Base-by-base conservation (phyloP, 2,329 filamentous ascomycete genomes). In the Colletotrichum lupini region DNA sequence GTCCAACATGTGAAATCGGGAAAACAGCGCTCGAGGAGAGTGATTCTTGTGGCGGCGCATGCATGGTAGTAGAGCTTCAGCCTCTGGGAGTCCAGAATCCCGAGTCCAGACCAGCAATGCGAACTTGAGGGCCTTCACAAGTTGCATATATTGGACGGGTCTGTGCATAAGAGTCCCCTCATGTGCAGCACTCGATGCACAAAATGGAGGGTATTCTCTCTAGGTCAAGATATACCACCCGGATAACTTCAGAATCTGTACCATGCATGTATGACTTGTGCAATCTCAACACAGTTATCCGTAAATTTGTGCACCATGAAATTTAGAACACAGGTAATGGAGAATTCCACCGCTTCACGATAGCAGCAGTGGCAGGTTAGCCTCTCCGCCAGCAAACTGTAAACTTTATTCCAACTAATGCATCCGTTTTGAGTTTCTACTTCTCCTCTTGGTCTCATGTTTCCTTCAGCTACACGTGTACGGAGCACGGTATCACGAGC, bases 1-100 rank as follows among this genome's bases (percentile, higher is more conserved):
- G 22, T 30, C n/a, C n/a, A 26, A 24, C 32, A 11, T 61, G 52
- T 58, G 69, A 68, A 55, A 59, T n/a, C 67, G 35, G 16, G 55
- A 49, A 19, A 49, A 49, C 9, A 19, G 42, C 16, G 16, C 56
- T 2, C 32, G 35, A 58, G 24, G 11, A 28, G 24, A 28, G 30
- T 19, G 11, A n/a, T 8, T 14, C 9, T 35, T 52, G 26, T 61
- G 46, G 65, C 46, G 55, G 56, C 46, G 46, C 22, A 55, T 42
- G 11, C 11, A 46, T 28, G 16, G 9, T 22, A 42, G 19, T 22
- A 24, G 9, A 19, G 32, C n/a, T n/a, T 42, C 37, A 42, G 37
- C 22, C 24, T 12, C 55, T 19, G 16, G 26, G 7, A 9, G n/a
- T 9, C 11, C n/a, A 16, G 4, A 9, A 12, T 5, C 19, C 9